Base-by-base conservation (phyloP, 805 yeast genomes). In the Ogataea trehalophila region DNA sequence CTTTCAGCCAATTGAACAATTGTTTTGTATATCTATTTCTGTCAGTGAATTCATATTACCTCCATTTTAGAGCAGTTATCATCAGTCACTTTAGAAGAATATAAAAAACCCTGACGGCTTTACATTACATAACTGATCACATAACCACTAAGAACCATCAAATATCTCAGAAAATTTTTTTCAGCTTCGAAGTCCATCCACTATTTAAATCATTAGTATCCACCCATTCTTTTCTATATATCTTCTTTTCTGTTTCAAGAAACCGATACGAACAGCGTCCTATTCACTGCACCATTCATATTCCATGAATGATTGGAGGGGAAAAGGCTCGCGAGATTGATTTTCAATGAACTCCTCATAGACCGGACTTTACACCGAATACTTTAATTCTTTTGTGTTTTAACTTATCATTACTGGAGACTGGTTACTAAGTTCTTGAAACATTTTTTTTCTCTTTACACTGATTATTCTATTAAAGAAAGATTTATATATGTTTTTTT, bases 201-300 rank as follows among this genome's bases (percentile, higher is more conserved):
- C 26, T 37, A 43, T 38, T 31, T 37, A 43, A 43, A 31, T 16
- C 18, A 15, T 36, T 4, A 8, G 9, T 26, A 37, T 22, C 38
- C 39, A 20, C 17, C 34, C n/a, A 29, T 43, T 33, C 22, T 22
- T 20, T 33, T 22, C 16, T 5, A 5, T 16, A 22, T 7, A 11
- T 39, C 18, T 33, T 31, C 52, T 54, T 47, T 47, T 52, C 49
- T 51, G 54, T 63, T 53, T 57, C 29, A 36, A 43, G 48, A 49
- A 36, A 5, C 43, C 57, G 72, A 69, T 68, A 69, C 72, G 70
- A 67, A 59, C 42, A 58, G 74, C 72, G 61, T 60, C 65, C 74
- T 67, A 70, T 70, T 69, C 73, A 70, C 74, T 70, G 74, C 72
- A 66, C 69, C 69, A 59, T 49, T 51, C 58, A 59, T 62, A 50